Base-by-base conservation (phyloP, 2,329 filamentous ascomycete genomes). In the Monosporascus sp. region DNA sequence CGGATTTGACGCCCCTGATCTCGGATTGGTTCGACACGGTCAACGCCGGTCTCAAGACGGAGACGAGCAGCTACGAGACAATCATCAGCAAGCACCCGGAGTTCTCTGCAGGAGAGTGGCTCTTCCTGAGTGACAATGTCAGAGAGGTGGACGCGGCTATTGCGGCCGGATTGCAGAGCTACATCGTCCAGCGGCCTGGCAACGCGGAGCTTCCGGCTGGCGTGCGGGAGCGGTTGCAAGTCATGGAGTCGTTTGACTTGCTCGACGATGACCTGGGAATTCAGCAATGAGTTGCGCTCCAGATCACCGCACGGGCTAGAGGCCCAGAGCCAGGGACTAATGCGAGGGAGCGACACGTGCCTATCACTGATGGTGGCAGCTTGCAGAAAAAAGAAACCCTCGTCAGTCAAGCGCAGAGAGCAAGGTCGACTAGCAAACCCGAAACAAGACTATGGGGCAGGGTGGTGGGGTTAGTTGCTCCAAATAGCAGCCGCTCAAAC, bases 101-200 rank as follows among this genome's bases (percentile, higher is more conserved):
- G 36, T 72, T 77, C 53, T 61, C 73, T 49, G 68, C 77, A 18
- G 69, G 68, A 11, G 75, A 80, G 52, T 88, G 88, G 75, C 74
- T 90, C n/a, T 94, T 94, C 68, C 73, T 93, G 56, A 93, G 88
- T 64, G 89, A 94, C 72, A 91, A 91, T 65, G 77, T 89, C 46
- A 82, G 80, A 65, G 85, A 88, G 70, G 83, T 88, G 37, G 75
- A 79, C 50, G 84, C 85, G 48, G 85, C 85, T 43, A 75, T 76
- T 56, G 72, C 70, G 53, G 81, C 83, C 11, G 85, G 84, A n/a
- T 83, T 88, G 80, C 75, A 77, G 62, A 80, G 81, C 62, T 71
- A 81, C 50, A 76, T 86, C 3, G 81, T 88, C 52, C 72, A 79
- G 52, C 79, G 89, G 52, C 85, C 87, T 17, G 89, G 88, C 14